These are phyloP conservation scores for Orbilia ellipsospora DNA, from an alignment of 2,329 filamentous ascomycete species.

Conservation along the genomic window DNA sequence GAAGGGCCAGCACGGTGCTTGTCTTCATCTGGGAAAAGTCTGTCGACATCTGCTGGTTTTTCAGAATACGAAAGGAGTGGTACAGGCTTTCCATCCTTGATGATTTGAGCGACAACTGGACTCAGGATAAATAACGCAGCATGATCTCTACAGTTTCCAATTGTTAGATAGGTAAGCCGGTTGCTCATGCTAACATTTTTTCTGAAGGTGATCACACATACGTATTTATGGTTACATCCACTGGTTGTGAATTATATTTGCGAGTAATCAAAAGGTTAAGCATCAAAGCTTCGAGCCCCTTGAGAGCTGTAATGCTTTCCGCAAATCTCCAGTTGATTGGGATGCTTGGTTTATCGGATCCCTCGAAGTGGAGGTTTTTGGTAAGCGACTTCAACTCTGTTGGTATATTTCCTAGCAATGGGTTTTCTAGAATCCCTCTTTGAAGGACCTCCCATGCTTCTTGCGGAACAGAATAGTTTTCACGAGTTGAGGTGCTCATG, in stretches of 20 bases:
- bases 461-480: constrained; percentile 58
- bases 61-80: constrained; percentile 34
- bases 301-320: constrained; percentile 67
- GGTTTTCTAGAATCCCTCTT: constrained; percentile 65
- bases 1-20: constrained; percentile 55
- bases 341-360: constrained; percentile 64
- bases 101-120: constrained; percentile 55
- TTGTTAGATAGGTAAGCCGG: not conserved
- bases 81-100: constrained; percentile 19
- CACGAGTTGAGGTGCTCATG: constrained; percentile 14
- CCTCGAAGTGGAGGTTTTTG: constrained; percentile 63
- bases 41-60: constrained; percentile 16
- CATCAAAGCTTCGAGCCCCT: constrained; percentile 66
- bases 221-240: constrained; percentile 66
- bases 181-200: not conserved
- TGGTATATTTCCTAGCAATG: constrained; percentile 63
- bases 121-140: constrained; percentile 65
- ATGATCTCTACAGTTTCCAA: constrained; percentile 60
- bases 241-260: constrained; percentile 63
- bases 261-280: constrained; percentile 64
- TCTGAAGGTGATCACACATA: constrained; percentile 57
- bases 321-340: constrained; percentile 71
- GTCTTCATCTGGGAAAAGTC: constrained; percentile 58
- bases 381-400: constrained; percentile 61
- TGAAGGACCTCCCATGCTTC: constrained; percentile 60